Evolutionary conservation across 441 rosid genomes (phyloP), one percentile per base, ranked within the genome.

Genomic region (Theobroma grandiflorum): DNA sequence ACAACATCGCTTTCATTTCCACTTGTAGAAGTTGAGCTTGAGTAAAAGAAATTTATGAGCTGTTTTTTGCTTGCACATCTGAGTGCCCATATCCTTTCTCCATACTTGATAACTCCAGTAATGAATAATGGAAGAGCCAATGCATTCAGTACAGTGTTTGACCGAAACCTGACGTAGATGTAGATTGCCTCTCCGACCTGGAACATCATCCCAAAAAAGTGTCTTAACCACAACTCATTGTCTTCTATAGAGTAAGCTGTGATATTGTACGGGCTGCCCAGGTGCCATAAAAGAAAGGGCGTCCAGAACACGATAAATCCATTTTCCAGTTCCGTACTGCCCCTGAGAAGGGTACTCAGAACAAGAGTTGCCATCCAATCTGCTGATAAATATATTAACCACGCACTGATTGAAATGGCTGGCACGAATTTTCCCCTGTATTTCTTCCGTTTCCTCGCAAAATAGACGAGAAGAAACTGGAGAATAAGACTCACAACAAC

Each of bases 221-320:
- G 91, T 61, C 95, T 79, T 6, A 78, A 33, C 95, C 95, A 92
- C 4, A 87, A 75, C 37, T 85, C 86, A 68, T 89, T 92, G 75
- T 90, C 95, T 78, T 88, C 87, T 1, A 90, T 77, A 11, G 95
- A 81, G 66, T 87, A 83, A 14, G 94, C 94, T 4, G 94, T 89
- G 7, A 92, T 88, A 4, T 92, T 86, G 79, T 83, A 88, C 0
- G 94, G 93, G 22, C 91, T 90, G 20, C 95, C 95, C 5, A 88
- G 94, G 77, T 92, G 95, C 18, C 91, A 65, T 47, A 92, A 65
- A 59, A 92, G 89, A 61, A 90, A 90, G 0, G 94, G 95, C 2
- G 89, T 87, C 95, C 95, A 91, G 47, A 91, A 78, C 7, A 89
- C 89, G 9, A 89, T 75, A 61, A 91, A 82, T n/a, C 83, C 83